A percentile compares a stretch with the other conserved stretches of the same genome.
phyloP scores from a whole-genome alignment of 257 asterid species.

The Solanum paucissectum region DNA sequence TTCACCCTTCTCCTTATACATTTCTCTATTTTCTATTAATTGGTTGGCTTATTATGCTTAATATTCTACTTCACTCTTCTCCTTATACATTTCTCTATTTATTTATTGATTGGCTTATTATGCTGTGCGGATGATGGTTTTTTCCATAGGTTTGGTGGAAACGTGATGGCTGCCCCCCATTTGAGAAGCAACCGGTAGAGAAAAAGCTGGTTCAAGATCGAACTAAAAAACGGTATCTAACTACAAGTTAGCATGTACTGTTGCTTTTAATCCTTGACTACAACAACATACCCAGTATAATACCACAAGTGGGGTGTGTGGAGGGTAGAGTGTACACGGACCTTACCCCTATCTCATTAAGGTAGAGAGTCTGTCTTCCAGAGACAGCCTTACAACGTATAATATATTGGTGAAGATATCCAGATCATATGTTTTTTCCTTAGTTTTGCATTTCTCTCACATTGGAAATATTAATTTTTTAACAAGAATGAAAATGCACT shows the following conservation, averaged over 20 bases:
- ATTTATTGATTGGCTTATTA: background rate
- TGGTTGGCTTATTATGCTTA: background rate
- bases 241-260: background rate
- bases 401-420: background rate
- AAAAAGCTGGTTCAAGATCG: conserved; percentile 67
- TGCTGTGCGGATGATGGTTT: conserved; percentile 4
- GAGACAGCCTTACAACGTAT: background rate
- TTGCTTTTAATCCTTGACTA: background rate
- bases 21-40: conserved; percentile 9
- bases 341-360: background rate
- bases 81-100: conserved; percentile 5
- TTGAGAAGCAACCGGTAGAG: conserved; percentile 71
- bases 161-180: conserved; percentile 98
- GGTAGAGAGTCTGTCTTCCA: background rate
- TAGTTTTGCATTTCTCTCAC: background rate
- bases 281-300: background rate
- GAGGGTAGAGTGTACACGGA: background rate
- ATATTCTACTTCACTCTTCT: background rate
- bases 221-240: conserved; percentile 42
- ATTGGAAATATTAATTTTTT: background rate
- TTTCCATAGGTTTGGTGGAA: conserved; percentile 93
- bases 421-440: background rate
- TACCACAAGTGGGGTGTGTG: background rate
- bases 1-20: background rate
- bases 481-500: background rate